Evolutionary conservation across 1,139 yeast genomes (phyloP).

Genomic region (Saccharomyces hybrid): DNA sequence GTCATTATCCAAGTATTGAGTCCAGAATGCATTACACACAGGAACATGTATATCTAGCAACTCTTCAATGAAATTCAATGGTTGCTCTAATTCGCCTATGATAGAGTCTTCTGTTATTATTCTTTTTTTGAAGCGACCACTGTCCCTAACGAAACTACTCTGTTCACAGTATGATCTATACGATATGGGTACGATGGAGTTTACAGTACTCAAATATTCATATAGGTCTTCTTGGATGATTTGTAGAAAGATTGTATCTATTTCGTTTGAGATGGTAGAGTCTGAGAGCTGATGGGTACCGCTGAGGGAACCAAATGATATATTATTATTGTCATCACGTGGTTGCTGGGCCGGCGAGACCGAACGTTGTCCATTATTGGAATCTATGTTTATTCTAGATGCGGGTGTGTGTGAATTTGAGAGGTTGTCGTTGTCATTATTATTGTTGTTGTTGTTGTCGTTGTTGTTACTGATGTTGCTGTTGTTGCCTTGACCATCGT

Average conservation of each 20-base stretch:
- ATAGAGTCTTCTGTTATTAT: not conserved
- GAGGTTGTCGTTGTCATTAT: not conserved
- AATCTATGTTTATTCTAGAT: no score
- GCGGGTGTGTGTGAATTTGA: no score
- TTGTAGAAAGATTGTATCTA: conserved; percentile 5
- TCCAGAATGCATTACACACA: conserved; percentile 17
- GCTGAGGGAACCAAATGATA: not conserved
- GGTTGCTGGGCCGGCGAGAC: no score
- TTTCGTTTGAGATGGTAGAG: not conserved
- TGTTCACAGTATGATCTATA: conserved; percentile 14
- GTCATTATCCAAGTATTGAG: conserved; percentile 10
- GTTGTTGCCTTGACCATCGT: no score
- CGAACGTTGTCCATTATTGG: no score
- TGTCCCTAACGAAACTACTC: conserved; percentile 9
- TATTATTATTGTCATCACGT: not conserved
- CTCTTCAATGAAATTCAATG: conserved; percentile 11
- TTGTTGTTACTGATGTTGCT: no score
- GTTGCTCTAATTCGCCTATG: not conserved
- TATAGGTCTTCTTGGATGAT: conserved; percentile 15
- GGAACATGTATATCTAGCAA: conserved; percentile 18
- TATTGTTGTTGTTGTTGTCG: no score
- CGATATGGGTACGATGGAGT: conserved; percentile 15
- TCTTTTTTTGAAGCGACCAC: conserved; percentile 8
- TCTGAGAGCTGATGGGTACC: not conserved
- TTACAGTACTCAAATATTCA: conserved; percentile 14